These are phyloP conservation scores for Monosporascus cannonballus DNA, from an alignment of 2,329 filamentous ascomycete species.

Conservation along the genomic window DNA sequence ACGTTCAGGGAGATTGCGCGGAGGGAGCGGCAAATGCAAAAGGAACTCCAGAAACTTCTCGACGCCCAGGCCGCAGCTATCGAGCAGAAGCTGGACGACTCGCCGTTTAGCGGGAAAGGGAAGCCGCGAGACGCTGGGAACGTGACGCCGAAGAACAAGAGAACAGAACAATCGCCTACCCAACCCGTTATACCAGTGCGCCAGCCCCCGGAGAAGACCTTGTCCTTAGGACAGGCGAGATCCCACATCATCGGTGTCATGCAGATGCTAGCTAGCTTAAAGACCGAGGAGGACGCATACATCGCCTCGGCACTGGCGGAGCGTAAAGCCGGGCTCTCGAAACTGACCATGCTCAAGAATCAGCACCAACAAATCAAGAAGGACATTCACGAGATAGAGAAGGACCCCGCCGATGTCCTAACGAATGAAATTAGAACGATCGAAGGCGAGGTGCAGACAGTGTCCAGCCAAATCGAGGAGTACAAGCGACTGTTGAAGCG, in stretches of 20 bases:
- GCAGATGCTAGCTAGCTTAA: conserved; percentile 57
- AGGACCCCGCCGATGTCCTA: conserved; percentile 51
- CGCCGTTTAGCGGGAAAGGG: conserved; percentile 21
- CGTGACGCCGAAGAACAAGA: conserved; percentile 1
- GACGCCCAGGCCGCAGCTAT: conserved; percentile 53
- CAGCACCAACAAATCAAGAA: conserved; percentile 43
- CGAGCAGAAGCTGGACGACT: conserved; percentile 30
- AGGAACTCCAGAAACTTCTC: conserved; percentile 51
- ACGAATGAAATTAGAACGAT: conserved; percentile 55
- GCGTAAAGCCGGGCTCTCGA: conserved; percentile 51
- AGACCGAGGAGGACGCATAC: conserved; percentile 60
- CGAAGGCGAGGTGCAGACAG: conserved; percentile 42
- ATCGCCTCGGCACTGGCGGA: conserved; percentile 51
- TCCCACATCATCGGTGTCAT: conserved; percentile 59
- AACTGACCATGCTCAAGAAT: conserved; percentile 47
- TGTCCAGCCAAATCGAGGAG: conserved; percentile 59
- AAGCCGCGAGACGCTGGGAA: conserved; percentile 10
- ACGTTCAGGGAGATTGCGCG: conserved; percentile 29
- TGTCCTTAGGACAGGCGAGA: conserved; percentile 57
- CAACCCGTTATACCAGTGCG: conserved; percentile 49
- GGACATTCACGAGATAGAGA: conserved; percentile 49
- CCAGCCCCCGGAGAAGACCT: conserved; percentile 47
- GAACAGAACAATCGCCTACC: conserved; percentile 5
- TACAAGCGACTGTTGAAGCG: conserved; percentile 58
- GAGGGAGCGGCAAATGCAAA: conserved; percentile 46